These are phyloP conservation scores for Eremothecium gossypii DNA, from an alignment of 1,139 yeast genomes.

Conservation along the genomic window DNA sequence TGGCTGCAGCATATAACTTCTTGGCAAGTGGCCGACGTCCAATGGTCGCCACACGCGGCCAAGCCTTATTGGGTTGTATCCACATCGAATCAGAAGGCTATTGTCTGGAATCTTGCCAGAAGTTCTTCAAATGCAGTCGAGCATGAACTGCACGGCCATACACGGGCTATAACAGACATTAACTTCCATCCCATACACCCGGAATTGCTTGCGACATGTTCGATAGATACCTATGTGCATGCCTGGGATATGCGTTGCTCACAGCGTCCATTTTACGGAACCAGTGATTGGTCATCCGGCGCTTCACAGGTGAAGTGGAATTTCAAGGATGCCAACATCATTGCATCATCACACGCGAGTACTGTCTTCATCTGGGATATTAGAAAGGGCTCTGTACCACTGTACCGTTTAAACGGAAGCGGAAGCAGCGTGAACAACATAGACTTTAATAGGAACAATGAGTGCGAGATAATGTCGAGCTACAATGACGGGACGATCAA, in stretches of 20 bases:
- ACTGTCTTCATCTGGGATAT: conserved; percentile 80
- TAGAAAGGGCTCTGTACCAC: conserved; percentile 70
- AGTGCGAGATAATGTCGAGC: conserved; percentile 59
- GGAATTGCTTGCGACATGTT: conserved; percentile 85
- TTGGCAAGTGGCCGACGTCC: conserved; percentile 99
- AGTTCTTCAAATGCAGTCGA: conserved; percentile 73
- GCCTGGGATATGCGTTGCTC: conserved; percentile 91
- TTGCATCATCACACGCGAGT: conserved; percentile 83
- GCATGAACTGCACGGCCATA: conserved; percentile 79
- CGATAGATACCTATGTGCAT: conserved; percentile 78
- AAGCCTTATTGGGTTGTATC: conserved; percentile 90
- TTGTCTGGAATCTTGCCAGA: conserved; percentile 83
- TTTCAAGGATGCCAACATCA: conserved; percentile 57
- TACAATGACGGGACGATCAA: conserved; percentile 85
- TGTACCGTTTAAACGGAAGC: conserved; percentile 64
- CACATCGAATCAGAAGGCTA: conserved; percentile 89
- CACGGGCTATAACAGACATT: conserved; percentile 90
- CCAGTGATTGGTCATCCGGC: conserved; percentile 92
- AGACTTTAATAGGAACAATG: conserved; percentile 60
- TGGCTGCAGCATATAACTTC: conserved; percentile 87
- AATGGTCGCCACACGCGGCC: conserved; percentile 86
- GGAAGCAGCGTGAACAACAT: conserved; percentile 78
- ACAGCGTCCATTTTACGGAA: conserved; percentile 56
- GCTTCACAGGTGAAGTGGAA: conserved; percentile 96
- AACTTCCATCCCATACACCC: conserved; percentile 86